Evolutionary conservation across 176 grass and related monocot species (phyloP), one percentile per base, ranked within the genome.

Genomic region (Oryza australiensis): DNA sequence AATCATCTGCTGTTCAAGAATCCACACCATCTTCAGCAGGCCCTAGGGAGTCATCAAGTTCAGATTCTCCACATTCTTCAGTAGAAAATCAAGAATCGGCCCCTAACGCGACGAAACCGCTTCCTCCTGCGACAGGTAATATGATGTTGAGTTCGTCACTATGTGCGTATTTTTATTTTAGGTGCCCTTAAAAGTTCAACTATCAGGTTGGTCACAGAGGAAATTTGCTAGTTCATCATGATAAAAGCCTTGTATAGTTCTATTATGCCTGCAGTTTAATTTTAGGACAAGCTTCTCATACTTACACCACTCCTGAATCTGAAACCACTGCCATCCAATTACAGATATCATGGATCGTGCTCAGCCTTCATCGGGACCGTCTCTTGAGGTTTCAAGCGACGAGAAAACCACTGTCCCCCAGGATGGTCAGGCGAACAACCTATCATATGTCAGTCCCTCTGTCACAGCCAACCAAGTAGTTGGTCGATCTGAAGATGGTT

Each of bases 111-210:
- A 42, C 1, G 42, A 51, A 79, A 79, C 35, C 34, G 26, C 26
- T 14, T 51, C 40, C 64, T 73, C 68, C 53, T 37, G 49, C 64
- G 40, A 64, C 28, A 34, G 80, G 81, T 66, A 66, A 5, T 76
- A 11, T 40, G 4, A 9, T 64, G 30, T 12, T 28, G 14, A 70
- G 34, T 70, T 37, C 8, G 4, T 38, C 32, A 40, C 4, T 28
- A 29, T 73, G 14, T 26, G 15, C 55, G 42, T 1, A n/a, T 7
- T 64, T 55, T 38, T 41, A 35, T 46, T 85, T 66, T 53, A 49
- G 24, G 5, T 46, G 1, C 0, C 26, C 62, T 64, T 20, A 8
- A 20, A 55, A 1, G 15, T 23, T n/a, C 2, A 23, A 20, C 30
- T 29, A 45, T 30, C 0, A 32, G 9, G 60, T 46, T 66, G 35